Conservation (phyloP, 176 grass and related monocot species). For the Bolboschoenus planiculmis region DNA sequence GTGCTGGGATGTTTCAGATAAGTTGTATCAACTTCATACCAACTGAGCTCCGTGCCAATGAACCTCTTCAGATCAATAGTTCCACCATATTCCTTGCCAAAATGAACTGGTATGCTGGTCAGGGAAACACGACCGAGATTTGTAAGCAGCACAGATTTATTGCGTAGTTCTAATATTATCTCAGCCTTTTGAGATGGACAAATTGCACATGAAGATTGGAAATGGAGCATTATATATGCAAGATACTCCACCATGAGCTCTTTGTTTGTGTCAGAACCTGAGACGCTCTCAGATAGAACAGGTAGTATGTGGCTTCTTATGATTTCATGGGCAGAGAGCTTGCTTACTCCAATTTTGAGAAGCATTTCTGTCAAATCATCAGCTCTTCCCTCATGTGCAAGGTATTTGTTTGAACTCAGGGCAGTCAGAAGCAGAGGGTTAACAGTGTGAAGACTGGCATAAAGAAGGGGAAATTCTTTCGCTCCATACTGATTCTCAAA, state of each 20-base stretch:
- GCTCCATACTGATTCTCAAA: conserved; percentile 47
- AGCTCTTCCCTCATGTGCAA: conserved; percentile 46
- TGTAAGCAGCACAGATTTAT: conserved; percentile 63
- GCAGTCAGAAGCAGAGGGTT: conserved; percentile 52
- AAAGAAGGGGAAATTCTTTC: conserved; percentile 59
- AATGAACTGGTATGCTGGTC: conserved; percentile 66
- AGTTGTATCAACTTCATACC: conserved; percentile 66
- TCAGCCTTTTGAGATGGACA: conserved; percentile 64
- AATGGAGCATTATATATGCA: conserved; percentile 74
- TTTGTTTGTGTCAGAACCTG: conserved; percentile 29
- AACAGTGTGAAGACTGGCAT: conserved; percentile 61
- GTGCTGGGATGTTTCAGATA: conserved; percentile 71
- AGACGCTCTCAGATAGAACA: conserved; percentile 34
- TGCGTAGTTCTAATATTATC: conserved; percentile 61
- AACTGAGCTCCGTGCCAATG: conserved; percentile 49
- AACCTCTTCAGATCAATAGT: conserved; percentile 46
- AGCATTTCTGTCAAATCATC: conserved; percentile 64
- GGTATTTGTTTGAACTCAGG: conserved; percentile 39
- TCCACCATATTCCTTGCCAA: conserved; percentile 81
- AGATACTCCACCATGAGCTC: conserved; percentile 69
- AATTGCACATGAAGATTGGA: conserved; percentile 67
- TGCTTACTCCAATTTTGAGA: conserved; percentile 62
- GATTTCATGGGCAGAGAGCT: conserved; percentile 87
- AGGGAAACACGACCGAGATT: conserved; percentile 66
- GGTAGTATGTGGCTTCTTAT: conserved; percentile 70